Evolutionary conservation across 139 green algal genomes (phyloP), one percentile per base, ranked within the genome.

Genomic region (Gonium pectorale): DNA sequence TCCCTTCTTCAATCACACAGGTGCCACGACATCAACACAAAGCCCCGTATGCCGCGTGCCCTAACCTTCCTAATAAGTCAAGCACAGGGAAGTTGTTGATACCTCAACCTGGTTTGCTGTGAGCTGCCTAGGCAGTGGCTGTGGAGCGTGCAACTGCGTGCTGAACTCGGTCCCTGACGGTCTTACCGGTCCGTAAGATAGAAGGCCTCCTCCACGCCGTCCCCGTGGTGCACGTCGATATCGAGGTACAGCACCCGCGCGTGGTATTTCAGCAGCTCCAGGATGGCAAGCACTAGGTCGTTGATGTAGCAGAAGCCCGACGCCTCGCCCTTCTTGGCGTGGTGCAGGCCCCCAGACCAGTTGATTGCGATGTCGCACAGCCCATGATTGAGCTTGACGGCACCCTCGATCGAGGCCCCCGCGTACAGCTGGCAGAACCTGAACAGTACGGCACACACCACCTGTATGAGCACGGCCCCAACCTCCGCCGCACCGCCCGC

Each of bases 151-250:
- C n/a, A n/a, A n/a, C n/a, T n/a, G n/a, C n/a, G n/a, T n/a, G n/a
- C n/a, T n/a, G n/a, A n/a, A n/a, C n/a, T n/a, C 27, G 27, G 59
- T 24, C n/a, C 60, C 60, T 31, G 9, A 35, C 26, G 2, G 6
- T 54, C 77, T 26, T 7, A 85, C 87, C 87, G 79, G 84, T 94
- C 90, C 8, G 83, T 90, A 4, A 92, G 80, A 83, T 94, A 93
- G 86, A 99, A 99, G 9, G 97, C 97, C 89, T 99, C 97, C 88
- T 99, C 97, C 33, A 99, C 97, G 26, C 97, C 97, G 80, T 99
- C 97, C 1, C 97, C 97, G 83, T 99, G 97, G 86, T 99, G 97
- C n/a, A 99, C 94, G 88, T 99, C 96, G 54, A 98, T 96, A 89
- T 98, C 95, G 3, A 98, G 81, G 82, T 98, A 97, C 80, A 97